Base-by-base conservation (phyloP, 345 rosid species). In the Firmiana major region DNA sequence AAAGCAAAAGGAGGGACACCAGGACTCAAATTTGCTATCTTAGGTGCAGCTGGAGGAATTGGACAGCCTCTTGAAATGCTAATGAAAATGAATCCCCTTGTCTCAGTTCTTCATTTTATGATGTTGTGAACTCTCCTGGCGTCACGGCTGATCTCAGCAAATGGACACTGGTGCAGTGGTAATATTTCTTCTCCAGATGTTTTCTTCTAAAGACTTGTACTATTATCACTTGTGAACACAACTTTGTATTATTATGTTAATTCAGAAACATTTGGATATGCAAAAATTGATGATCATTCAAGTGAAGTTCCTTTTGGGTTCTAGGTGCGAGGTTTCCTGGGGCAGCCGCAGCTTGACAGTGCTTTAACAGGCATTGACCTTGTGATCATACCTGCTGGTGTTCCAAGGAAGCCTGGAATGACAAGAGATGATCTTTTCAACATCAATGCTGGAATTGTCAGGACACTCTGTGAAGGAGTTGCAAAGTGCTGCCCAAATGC, bases 111-210 rank as follows among this genome's bases (percentile, higher is more conserved):
- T 76, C 94, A 92, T 78, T 94, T 76, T 90, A 89, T 76, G 97
- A 92, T 82, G 97, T 94, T 45, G 92, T 90, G 71, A 92, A 91
- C 63, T 76, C 97, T 17, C 95, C 89, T 8, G 98, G 97, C 13
- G 98, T 94, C 73, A 89, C 98, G 38, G 96, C 96, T 77, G 98
- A 94, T 73, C 82, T 94, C 36, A 89, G 97, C 98, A 92, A 76
- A 92, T 90, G 94, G 94, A 92, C 80, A 94, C 98, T 65, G 88
- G 86, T 69, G 95, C 98, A 73, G 97, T 93, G 90, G 97, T 93
- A 83, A 82, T 69, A 59, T 71, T 24, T 69, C 57, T 75, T 26
- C 42, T 28, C 24, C 59, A 19, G 48, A 17, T 38, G 9, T 38
- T 34, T 1, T 63, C 68, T 9, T 63, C 24, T 53, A 17, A 53